Conservation (phyloP, 2,329 filamentous ascomycete species). For the Aspergillus neoniger region DNA sequence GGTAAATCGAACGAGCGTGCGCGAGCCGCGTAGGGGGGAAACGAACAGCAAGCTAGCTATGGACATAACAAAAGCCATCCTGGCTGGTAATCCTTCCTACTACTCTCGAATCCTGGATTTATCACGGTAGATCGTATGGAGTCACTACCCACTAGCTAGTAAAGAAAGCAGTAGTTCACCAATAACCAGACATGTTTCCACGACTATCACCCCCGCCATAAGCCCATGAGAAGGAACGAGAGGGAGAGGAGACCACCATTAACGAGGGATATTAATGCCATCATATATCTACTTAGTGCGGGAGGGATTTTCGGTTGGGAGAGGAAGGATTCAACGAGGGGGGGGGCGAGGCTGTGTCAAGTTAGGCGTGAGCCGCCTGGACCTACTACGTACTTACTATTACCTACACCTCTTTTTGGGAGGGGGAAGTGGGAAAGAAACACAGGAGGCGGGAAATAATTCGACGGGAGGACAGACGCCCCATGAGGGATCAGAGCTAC, state of each 20-base stretch:
- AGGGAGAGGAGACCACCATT: background rate
- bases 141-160: too few relatives aligned
- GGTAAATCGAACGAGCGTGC: background rate
- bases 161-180: background rate
- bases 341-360: conserved; percentile 15
- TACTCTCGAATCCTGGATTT: background rate
- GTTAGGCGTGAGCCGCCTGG: too few relatives aligned
- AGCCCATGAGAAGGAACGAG: background rate
- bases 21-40: background rate
- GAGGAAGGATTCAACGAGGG: background rate
- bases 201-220: too few relatives aligned
- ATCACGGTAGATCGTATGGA: conserved; percentile 3
- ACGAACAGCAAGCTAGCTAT: background rate
- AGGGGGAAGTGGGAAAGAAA: too few relatives aligned
- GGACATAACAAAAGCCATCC: background rate
- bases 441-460: background rate
- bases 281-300: conserved; percentile 10
- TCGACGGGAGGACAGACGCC: too few relatives aligned
- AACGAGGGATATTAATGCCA: background rate
- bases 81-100: background rate
- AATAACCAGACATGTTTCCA: conserved; percentile 3
- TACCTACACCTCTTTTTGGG: conserved; percentile 4
- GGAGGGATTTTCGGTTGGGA: conserved; percentile 14
- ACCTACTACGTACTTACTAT: background rate
- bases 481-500: too few relatives aligned